A percentile compares a stretch with the other conserved stretches of the same genome.
Evolutionary conservation across 129 eudicot genomes (phyloP).

Genomic region (Daucus carota): DNA sequence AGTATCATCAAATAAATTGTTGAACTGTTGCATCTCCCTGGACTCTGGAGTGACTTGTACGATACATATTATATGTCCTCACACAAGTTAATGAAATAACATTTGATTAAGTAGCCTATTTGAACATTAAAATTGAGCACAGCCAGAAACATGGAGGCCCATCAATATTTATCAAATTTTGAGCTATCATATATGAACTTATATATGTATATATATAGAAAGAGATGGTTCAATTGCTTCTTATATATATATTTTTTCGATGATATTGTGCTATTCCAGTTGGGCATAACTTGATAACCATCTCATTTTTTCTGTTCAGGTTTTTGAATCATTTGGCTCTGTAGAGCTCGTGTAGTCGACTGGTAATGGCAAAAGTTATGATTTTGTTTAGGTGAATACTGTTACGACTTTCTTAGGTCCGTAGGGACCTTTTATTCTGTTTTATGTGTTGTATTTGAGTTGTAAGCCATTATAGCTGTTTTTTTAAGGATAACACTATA

Average conservation of each 20-base stretch:
- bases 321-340: conserved; percentile 83
- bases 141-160: neutral
- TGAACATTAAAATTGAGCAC: neutral
- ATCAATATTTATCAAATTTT: neutral
- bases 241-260: no score
- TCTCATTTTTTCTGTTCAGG: conserved; percentile 32
- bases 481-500: neutral
- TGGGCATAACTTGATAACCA: conserved; percentile 1
- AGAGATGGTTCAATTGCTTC: neutral
- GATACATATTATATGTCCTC: neutral
- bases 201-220: neutral
- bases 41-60: neutral
- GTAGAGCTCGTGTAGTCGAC: conserved; percentile 85
- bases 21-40: neutral
- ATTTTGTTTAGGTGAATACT: conserved; percentile 69
- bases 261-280: neutral
- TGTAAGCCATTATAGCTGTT: neutral
- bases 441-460: neutral
- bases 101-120: neutral
- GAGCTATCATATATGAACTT: neutral
- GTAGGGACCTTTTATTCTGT: neutral
- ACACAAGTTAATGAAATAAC: neutral
- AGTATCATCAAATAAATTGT: neutral
- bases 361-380: conserved; percentile 86
- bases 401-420: neutral